Conservation (phyloP, 768 basidiomycete species). For the Austroboletus festivus region DNA sequence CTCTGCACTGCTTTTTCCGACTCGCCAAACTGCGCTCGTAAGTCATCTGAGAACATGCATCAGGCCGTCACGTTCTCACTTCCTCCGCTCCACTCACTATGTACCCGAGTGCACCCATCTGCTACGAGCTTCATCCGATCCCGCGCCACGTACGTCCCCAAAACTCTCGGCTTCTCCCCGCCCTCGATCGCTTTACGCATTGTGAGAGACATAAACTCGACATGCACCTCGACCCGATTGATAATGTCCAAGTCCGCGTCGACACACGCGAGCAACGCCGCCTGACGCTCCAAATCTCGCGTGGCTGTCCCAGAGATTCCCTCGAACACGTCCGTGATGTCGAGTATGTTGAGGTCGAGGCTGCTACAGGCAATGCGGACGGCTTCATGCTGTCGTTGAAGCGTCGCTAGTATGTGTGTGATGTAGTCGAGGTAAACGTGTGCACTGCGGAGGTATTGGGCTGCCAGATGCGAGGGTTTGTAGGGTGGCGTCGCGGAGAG, state of each 20-base stretch:
- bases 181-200: slow-evolving; percentile 69
- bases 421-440: slow-evolving; percentile 64
- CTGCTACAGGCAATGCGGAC: slow-evolving; percentile 68
- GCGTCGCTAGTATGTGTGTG: slow-evolving; percentile 45
- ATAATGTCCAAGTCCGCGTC: slow-evolving; percentile 74
- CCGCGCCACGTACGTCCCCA: slow-evolving; percentile 79
- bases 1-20: slow-evolving; percentile 50
- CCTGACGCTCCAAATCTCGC: slow-evolving; percentile 67
- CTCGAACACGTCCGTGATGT: slow-evolving; percentile 68
- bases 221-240: slow-evolving; percentile 61
- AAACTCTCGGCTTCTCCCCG: slow-evolving; percentile 62
- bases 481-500: slow-evolving; percentile 71
- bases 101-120: slow-evolving; percentile 63
- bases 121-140: slow-evolving; percentile 80
- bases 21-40: slow-evolving; percentile 51
- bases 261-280: slow-evolving; percentile 55
- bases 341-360: slow-evolving; percentile 71
- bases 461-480: slow-evolving; percentile 60
- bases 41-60: slow-evolving; percentile 54
- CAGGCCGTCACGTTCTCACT: no score
- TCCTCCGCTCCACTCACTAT: slow-evolving; percentile 63
- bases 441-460: slow-evolving; percentile 63
- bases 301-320: slow-evolving; percentile 51
- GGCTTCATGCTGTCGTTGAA: slow-evolving; percentile 67
- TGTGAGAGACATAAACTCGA: slow-evolving; percentile 68